Evolutionary conservation across 305 asterid species (phyloP).

Genomic region (Fraxinus albicans): DNA sequence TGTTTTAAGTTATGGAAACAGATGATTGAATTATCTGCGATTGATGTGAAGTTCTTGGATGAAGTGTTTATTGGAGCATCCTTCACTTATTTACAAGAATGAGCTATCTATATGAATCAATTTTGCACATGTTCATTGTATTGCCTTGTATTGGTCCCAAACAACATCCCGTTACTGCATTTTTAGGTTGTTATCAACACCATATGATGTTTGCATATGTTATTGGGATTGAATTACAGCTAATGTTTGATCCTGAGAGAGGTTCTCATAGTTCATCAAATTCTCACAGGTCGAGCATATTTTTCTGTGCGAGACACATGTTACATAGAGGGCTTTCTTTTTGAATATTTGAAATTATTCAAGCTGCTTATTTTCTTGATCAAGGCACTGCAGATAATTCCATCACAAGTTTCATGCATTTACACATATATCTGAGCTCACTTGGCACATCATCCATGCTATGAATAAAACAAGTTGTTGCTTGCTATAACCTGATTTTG

Average conservation of each 20-base stretch:
- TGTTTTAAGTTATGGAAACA: neutral
- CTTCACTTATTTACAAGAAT: neutral
- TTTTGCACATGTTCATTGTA: neutral
- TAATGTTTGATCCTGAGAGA: neutral
- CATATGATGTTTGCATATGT: neutral
- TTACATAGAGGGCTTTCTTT: neutral
- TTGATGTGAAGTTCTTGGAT: neutral
- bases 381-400: neutral
- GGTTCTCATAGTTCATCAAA: neutral
- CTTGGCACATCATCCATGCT: neutral
- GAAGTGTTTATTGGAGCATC: neutral
- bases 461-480: neutral
- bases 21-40: neutral
- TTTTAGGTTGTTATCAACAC: neutral
- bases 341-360: neutral
- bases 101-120: neutral
- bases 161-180: neutral
- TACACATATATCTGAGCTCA: neutral
- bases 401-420: conserved; percentile 6
- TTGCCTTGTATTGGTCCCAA: neutral
- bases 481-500: neutral
- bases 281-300: neutral
- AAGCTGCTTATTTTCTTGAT: conserved; percentile 8
- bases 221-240: neutral
- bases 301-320: neutral